phyloP scores from a whole-genome alignment of 768 basidiomycete genomes.

The Crepidotus variabilis region DNA sequence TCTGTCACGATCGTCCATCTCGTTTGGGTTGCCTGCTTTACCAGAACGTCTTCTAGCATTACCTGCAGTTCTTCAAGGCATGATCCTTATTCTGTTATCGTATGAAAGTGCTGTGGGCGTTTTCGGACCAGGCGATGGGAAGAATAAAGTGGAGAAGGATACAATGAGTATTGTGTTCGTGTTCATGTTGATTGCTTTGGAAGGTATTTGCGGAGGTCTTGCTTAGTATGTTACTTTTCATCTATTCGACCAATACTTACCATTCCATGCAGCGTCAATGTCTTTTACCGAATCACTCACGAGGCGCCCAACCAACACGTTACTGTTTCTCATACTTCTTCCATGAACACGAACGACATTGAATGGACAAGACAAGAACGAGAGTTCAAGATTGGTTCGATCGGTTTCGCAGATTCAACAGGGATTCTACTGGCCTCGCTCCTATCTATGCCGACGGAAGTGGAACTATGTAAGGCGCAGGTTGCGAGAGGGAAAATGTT shows the following conservation, averaged over 20 bases:
- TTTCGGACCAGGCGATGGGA: conserved; percentile 38
- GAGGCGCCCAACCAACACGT: conserved; percentile 49
- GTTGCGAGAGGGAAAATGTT: conserved; percentile 64
- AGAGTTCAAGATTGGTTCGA: conserved; percentile 88
- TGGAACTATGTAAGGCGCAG: conserved; percentile 74
- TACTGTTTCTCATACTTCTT: conserved; percentile 7
- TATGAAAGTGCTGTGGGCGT: conserved; percentile 69
- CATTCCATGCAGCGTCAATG: conserved; percentile 63
- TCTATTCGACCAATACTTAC: conserved; percentile 9
- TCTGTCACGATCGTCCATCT: conserved; percentile 87
- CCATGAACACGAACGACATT: conserved; percentile 30
- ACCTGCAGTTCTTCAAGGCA: conserved; percentile 72
- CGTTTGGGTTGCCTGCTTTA: conserved; percentile 77
- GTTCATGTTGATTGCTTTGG: conserved; percentile 76
- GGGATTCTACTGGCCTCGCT: conserved; percentile 68
- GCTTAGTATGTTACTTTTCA: conserved; percentile 60
- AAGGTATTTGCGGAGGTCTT: conserved; percentile 90
- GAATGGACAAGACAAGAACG: conserved; percentile 71
- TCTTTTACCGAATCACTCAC: conserved; percentile 80
- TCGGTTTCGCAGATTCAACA: conserved; percentile 80
- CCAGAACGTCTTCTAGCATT: conserved; percentile 64
- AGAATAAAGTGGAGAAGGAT: conserved; percentile 19
- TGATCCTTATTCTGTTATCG: conserved; percentile 57
- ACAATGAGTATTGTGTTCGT: conserved; percentile 55
- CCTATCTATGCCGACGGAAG: conserved; percentile 69